phyloP scores from a whole-genome alignment of 2,329 filamentous ascomycete species.

The Cucurbitaria berberidis region DNA sequence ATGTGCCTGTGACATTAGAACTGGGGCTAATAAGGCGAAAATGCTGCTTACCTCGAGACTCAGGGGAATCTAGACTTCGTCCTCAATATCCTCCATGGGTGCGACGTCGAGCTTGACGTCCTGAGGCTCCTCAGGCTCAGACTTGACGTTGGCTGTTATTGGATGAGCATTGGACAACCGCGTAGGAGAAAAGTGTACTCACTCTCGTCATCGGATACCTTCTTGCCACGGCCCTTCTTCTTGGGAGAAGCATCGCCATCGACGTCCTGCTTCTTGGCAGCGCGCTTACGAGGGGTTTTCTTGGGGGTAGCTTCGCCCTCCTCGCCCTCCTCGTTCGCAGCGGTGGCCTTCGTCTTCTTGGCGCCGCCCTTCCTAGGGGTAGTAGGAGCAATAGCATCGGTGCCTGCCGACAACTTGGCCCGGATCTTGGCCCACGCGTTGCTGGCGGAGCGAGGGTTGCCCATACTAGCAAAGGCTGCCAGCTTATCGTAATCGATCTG shows the following conservation, averaged over 20 bases:
- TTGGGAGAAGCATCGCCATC: constrained; percentile 41
- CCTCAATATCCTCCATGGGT: constrained; percentile 9
- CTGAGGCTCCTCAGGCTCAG: constrained; percentile 4
- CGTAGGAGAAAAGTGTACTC: background rate
- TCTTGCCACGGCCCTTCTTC: constrained; percentile 41
- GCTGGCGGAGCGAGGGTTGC: constrained; percentile 45
- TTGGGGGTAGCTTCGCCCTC: constrained; percentile 32
- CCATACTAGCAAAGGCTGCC: constrained; percentile 44
- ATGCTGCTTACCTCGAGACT: background rate
- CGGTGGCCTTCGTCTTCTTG: constrained; percentile 25
- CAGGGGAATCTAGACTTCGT: constrained; percentile 18
- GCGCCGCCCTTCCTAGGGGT: constrained; percentile 32
- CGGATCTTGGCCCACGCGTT: constrained; percentile 48
- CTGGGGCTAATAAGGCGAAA: background rate
- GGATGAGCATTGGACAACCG: constrained; percentile 6
- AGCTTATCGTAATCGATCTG: constrained; percentile 49
- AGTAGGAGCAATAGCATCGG: constrained; percentile 12
- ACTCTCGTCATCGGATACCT: constrained; percentile 26
- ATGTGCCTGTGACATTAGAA: background rate
- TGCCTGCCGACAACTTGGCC: constrained; percentile 34
- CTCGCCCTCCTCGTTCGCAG: constrained; percentile 13
- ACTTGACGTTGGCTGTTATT: constrained; percentile 14
- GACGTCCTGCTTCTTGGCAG: constrained; percentile 39
- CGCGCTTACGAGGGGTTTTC: constrained; percentile 41
- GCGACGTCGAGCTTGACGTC: constrained; percentile 8